These are phyloP conservation scores for Omphalotus guepiniiformis DNA, from an alignment of 768 basidiomycete species.

Conservation along the genomic window DNA sequence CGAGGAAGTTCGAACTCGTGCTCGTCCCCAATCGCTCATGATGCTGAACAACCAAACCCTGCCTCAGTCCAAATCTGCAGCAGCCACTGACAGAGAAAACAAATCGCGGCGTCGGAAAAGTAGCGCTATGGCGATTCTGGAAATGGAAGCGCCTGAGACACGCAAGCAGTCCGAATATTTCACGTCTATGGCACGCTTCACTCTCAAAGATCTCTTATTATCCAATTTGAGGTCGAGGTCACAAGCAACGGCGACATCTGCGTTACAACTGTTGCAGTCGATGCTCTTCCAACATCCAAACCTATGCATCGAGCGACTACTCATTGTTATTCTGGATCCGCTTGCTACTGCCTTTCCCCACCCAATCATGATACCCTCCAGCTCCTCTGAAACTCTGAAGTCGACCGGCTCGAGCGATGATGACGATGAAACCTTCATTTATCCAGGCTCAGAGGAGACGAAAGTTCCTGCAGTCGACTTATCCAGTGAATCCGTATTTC, in stretches of 20 bases:
- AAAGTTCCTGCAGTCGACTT: conserved; percentile 10
- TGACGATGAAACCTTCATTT: conserved; percentile 16
- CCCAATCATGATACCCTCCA: conserved; percentile 37
- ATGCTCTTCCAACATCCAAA: conserved; percentile 69
- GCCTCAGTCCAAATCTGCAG: conserved; percentile 26
- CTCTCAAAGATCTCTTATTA: conserved; percentile 82
- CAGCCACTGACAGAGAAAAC: conserved; percentile 31
- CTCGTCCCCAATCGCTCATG: conserved; percentile 41
- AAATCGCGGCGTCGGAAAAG: conserved; percentile 69
- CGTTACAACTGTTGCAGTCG: conserved; percentile 76
- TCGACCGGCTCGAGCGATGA: conserved; percentile 41
- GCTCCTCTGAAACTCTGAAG: conserved; percentile 9
- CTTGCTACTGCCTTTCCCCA: conserved; percentile 72
- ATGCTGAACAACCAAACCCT: conserved; percentile 37
- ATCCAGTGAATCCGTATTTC: conserved; percentile 35
- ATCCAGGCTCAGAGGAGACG: conserved; percentile 22
- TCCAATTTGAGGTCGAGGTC: conserved; percentile 71
- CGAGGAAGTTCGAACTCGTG: conserved; percentile 47
- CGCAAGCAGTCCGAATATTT: conserved; percentile 76
- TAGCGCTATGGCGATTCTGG: conserved; percentile 86
- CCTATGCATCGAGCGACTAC: conserved; percentile 58
- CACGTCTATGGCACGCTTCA: conserved; percentile 84
- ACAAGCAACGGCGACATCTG: conserved; percentile 64
- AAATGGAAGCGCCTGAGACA: conserved; percentile 76
- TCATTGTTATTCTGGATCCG: conserved; percentile 66